A percentile compares a stretch with the other conserved stretches of the same genome.
phyloP scores from a whole-genome alignment of 148 eudicot species.

The Cornus florida region DNA sequence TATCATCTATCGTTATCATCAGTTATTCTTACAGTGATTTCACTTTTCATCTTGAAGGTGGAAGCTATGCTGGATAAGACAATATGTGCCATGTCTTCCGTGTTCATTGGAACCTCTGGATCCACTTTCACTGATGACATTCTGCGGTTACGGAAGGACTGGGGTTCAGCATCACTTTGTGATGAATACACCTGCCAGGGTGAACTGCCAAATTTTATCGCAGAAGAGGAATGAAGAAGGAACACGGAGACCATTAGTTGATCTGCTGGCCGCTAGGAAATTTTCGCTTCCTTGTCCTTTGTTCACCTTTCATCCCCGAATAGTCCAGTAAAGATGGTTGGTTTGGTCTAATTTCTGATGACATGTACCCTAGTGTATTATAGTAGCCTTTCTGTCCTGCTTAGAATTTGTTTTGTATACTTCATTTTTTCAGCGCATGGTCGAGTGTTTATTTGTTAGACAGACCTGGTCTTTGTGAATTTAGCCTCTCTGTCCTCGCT shows the following conservation, averaged over 20 bases:
- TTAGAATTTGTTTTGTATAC: background rate
- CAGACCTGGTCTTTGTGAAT: background rate
- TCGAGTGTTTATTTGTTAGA: conserved; percentile 2
- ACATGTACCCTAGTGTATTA: conserved; percentile 2
- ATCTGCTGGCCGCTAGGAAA: background rate
- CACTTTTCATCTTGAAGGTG: conserved; percentile 56
- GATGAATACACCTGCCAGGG: conserved; percentile 92
- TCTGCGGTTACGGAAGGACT: conserved; percentile 78
- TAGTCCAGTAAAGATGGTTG: background rate
- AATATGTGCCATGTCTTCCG: conserved; percentile 82
- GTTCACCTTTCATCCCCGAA: background rate
- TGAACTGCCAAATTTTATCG: conserved; percentile 82
- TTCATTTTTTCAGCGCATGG: background rate
- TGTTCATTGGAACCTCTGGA: conserved; percentile 88
- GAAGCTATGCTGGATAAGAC: conserved; percentile 99
- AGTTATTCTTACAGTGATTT: background rate
- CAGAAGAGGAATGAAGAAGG: conserved; percentile 74
- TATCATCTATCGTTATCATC: background rate
- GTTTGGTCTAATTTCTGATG: background rate
- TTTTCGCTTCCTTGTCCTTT: background rate
- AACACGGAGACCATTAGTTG: background rate
- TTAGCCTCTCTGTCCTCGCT: background rate
- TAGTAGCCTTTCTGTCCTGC: background rate
- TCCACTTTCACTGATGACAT: conserved; percentile 99
- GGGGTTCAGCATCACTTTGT: conserved; percentile 84